These are phyloP conservation scores for Sungouiozyma ichnusensis DNA, from an alignment of 805 yeast species.

Conservation along the genomic window DNA sequence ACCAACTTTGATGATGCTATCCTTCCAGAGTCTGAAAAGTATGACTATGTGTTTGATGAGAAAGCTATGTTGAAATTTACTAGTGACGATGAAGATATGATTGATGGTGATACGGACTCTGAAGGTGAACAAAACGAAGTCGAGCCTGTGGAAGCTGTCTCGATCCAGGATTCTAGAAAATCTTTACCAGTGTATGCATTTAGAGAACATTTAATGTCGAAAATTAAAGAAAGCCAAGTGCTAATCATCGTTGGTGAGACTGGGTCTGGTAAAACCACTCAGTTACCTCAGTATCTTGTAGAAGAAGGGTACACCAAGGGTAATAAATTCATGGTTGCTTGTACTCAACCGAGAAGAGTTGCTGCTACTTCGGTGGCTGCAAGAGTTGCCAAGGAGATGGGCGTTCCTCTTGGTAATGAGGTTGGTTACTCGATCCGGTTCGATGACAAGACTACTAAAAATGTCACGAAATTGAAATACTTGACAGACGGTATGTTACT, in stretches of 20 bases:
- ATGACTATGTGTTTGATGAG: conserved; percentile 69
- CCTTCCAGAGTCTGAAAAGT: conserved; percentile 31
- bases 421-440: conserved; percentile 88
- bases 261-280: conserved; percentile 93
- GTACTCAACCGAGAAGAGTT: conserved; percentile 92
- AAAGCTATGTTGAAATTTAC: conserved; percentile 50
- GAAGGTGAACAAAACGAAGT: conserved; percentile 23
- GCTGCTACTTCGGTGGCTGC: conserved; percentile 89
- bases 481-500: conserved; percentile 94
- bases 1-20: conserved; percentile 19
- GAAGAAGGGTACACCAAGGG: conserved; percentile 67
- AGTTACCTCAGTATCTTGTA: conserved; percentile 74
- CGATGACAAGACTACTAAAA: conserved; percentile 58
- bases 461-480: conserved; percentile 67
- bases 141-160: conserved; percentile 17
- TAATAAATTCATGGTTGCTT: conserved; percentile 56
- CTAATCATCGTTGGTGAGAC: conserved; percentile 77
- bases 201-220: conserved; percentile 47
- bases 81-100: conserved; percentile 29
- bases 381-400: conserved; percentile 86
- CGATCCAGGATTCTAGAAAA: conserved; percentile 43
- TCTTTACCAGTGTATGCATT: conserved; percentile 68
- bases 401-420: conserved; percentile 64
- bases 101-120: conserved; percentile 26
- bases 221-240: conserved; percentile 54